phyloP scores from a whole-genome alignment of 2,329 filamentous ascomycete species.

The Sordariomycetes sp. region DNA sequence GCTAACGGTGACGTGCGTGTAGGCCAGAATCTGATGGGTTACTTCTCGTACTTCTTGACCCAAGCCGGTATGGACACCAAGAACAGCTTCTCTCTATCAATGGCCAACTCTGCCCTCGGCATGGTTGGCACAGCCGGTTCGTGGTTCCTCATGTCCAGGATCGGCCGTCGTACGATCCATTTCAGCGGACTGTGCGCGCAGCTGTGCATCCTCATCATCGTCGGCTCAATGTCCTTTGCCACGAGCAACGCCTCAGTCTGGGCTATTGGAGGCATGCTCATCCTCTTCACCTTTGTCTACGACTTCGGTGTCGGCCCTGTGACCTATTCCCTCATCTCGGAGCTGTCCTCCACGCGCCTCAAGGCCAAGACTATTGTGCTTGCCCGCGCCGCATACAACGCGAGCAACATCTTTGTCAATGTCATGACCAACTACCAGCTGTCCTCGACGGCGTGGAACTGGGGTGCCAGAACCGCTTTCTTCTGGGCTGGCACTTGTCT shows the following conservation, averaged over 20 bases:
- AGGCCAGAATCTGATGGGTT: constrained; percentile 25
- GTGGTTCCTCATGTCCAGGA: constrained; percentile 24
- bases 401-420: constrained; percentile 10
- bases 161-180: constrained; percentile 29
- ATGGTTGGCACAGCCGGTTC: constrained; percentile 27
- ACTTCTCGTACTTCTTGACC: constrained; percentile 29
- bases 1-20: constrained; percentile 19
- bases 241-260: constrained; percentile 19
- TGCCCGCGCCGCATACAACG: constrained; percentile 16
- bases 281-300: constrained; percentile 21
- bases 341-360: constrained; percentile 23
- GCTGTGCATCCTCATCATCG: constrained; percentile 32
- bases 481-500: constrained; percentile 10
- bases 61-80: constrained; percentile 26
- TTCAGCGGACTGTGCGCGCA: constrained; percentile 30
- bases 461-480: constrained; percentile 12
- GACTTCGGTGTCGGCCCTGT: constrained; percentile 10
- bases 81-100: constrained; percentile 24
- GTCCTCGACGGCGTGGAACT: constrained; percentile 11
- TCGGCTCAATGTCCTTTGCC: constrained; percentile 34
- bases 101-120: constrained; percentile 22
- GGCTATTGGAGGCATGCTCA: constrained; percentile 3
- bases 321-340: constrained; percentile 17
- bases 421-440: constrained; percentile 12
- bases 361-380: constrained; percentile 20